phyloP scores from a whole-genome alignment of 2,329 filamentous ascomycete species.

The Aspergillus novofumigatus region DNA sequence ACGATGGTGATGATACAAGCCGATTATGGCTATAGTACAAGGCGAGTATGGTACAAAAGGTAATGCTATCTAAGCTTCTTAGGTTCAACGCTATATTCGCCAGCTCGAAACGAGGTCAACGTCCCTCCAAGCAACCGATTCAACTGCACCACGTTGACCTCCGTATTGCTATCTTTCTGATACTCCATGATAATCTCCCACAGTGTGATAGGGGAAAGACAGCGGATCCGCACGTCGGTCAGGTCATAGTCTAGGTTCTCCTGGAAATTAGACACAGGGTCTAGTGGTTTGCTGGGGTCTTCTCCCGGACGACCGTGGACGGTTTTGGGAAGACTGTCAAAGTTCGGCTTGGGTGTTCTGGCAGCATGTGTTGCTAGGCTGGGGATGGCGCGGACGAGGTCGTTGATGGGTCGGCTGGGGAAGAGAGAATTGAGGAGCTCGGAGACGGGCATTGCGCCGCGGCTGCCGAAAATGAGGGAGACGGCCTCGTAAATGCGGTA shows the following conservation, averaged over 20 bases:
- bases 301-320: slow-evolving; percentile 1
- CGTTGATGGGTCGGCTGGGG: slow-evolving; percentile 24
- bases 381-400: slow-evolving; percentile 31
- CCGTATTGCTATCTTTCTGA: slow-evolving; percentile 22
- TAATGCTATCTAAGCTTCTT: background rate
- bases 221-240: slow-evolving; percentile 25
- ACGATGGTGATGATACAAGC: too few species aligned
- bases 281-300: background rate
- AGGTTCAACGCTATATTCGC: slow-evolving; percentile 5
- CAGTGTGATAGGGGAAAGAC: slow-evolving; percentile 26
- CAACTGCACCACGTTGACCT: slow-evolving; percentile 19
- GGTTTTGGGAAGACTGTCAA: slow-evolving; percentile 21
- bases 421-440: slow-evolving; percentile 30
- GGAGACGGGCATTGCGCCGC: slow-evolving; percentile 20
- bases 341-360: slow-evolving; percentile 23
- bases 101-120: slow-evolving; percentile 23
- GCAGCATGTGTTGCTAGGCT: slow-evolving; percentile 26
- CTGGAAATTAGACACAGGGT: slow-evolving; percentile 22
- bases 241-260: slow-evolving; percentile 34
- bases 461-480: slow-evolving; percentile 22
- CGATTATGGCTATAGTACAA: background rate
- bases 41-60: background rate
- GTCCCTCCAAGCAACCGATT: slow-evolving; percentile 27
- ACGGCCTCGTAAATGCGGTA: slow-evolving; percentile 23
- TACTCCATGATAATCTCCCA: slow-evolving; percentile 38